Evolutionary conservation across 2,329 filamentous ascomycete genomes (phyloP), one percentile per base, ranked within the genome.

Genomic region (Bimuria novae-zelandiae): DNA sequence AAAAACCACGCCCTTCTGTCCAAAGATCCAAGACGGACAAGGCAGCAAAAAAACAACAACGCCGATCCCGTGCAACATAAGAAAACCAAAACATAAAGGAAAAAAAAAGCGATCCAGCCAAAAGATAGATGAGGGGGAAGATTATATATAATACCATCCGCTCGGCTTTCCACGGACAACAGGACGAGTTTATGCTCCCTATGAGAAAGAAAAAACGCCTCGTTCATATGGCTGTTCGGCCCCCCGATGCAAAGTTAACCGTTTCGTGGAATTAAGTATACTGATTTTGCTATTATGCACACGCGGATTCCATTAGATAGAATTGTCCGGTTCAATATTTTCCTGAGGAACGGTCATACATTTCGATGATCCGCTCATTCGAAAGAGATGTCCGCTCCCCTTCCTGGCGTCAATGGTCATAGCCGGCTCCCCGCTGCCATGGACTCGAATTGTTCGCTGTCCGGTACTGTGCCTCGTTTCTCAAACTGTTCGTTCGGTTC

Each of bases 371-470:
- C 59, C 57, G 64, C 46, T 65, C 63, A 50, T 67, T 67, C 33
- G 59, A 64, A 62, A 55, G 19, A 33, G 48, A 49, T 35, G 43
- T 30, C 65, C 71, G 68, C 56, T 74, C 71, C 64, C 69, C 63
- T 52, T 64, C 70, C 62, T 73, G 64, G 65, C 68, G 67, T 75
- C 75, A 82, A 69, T 82, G 80, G 54, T 87, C 84, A 63, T 87
- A 87, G 39, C 84, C 84, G 27, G 84, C 84, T 37, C 84, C 84
- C 68, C 84, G 75, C 73, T 87, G 84, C 84, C 84, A 87, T 48
- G 84, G 84, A 73, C 82, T 86, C 32, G 80, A 70, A 65, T 79
- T 84, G 65, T 83, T 81, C 60, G 80, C 77, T 57, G 75, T 63
- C 56, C 80, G 72, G 63, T 74, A 71, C n/a, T 67, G 56, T 33